Evolutionary conservation across 2,329 filamentous ascomycete species (phyloP).

Genomic region (Alternaria ethzedia): DNA sequence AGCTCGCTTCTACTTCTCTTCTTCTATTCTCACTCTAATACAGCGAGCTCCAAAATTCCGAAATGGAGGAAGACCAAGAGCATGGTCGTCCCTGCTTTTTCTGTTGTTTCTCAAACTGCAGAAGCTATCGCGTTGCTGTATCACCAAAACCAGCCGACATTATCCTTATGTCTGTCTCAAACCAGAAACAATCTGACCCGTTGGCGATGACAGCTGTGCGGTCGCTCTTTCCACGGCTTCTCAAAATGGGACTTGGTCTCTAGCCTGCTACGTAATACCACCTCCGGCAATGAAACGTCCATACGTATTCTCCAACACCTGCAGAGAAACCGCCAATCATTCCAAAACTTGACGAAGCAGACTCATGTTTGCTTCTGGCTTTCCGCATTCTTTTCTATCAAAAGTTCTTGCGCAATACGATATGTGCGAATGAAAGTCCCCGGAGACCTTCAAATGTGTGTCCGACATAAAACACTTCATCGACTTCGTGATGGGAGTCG

Average conservation of each 20-base stretch:
- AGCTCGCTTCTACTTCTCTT: not conserved
- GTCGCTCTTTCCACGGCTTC: too few relatives aligned
- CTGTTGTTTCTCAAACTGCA: not conserved
- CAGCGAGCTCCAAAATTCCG: not conserved
- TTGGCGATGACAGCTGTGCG: not conserved
- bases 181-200: not conserved
- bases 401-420: too few relatives aligned
- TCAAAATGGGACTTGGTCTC: too few relatives aligned
- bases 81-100: not conserved
- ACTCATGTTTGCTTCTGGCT: not conserved
- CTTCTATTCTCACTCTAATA: not conserved
- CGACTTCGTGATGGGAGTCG: not conserved
- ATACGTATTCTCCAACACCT: not conserved
- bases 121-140: not conserved
- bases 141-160: too few relatives aligned
- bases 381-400: not conserved
- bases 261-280: too few relatives aligned
- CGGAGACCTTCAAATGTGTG: too few relatives aligned
- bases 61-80: too few relatives aligned
- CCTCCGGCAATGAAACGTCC: too few relatives aligned
- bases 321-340: not conserved
- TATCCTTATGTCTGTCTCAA: too few relatives aligned
- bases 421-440: too few relatives aligned
- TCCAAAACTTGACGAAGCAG: too few relatives aligned
- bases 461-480: too few relatives aligned